phyloP scores from a whole-genome alignment of 306 rosid genomes.

The Neltuma alba region DNA sequence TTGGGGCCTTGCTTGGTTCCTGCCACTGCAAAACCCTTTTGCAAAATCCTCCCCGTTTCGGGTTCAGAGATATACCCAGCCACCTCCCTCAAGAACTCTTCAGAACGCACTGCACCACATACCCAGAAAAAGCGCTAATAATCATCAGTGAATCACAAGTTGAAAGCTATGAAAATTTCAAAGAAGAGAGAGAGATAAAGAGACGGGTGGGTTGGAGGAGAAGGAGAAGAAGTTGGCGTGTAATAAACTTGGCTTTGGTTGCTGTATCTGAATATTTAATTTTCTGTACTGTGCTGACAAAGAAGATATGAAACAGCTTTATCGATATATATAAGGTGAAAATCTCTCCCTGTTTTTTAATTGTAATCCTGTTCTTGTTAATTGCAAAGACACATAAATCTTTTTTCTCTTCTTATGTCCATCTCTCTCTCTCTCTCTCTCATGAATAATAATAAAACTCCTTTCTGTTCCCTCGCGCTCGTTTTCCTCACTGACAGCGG shows the following conservation, averaged over 20 bases:
- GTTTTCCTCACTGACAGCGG: slow-evolving; percentile 97
- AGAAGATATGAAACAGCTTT: slow-evolving; percentile 73
- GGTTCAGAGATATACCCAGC: slow-evolving; percentile 31
- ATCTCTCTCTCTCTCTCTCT: not conserved
- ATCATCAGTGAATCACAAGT: no score
- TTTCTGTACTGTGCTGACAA: slow-evolving; percentile 69
- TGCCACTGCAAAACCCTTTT: not conserved
- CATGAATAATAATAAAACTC: slow-evolving; percentile 40
- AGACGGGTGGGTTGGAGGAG: not conserved
- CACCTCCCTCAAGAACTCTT: not conserved
- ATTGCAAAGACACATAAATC: no score
- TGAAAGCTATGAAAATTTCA: no score
- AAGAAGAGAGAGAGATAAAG: slow-evolving; percentile 12
- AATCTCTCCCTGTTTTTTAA: slow-evolving; percentile 13
- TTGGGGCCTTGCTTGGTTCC: not conserved
- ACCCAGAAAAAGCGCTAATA: slow-evolving; percentile 31
- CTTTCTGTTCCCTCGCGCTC: slow-evolving; percentile 68
- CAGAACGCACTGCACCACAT: slow-evolving; percentile 27
- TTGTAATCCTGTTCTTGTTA: not conserved
- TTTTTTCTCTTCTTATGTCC: no score
- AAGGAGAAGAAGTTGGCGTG: slow-evolving; percentile 35
- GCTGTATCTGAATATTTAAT: slow-evolving; percentile 47
- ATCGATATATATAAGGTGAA: slow-evolving; percentile 47
- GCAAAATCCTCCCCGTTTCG: not conserved
- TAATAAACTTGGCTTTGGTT: slow-evolving; percentile 47